phyloP scores from a whole-genome alignment of 352 stramenopile genomes.

The Phytophthora pinifolia region DNA sequence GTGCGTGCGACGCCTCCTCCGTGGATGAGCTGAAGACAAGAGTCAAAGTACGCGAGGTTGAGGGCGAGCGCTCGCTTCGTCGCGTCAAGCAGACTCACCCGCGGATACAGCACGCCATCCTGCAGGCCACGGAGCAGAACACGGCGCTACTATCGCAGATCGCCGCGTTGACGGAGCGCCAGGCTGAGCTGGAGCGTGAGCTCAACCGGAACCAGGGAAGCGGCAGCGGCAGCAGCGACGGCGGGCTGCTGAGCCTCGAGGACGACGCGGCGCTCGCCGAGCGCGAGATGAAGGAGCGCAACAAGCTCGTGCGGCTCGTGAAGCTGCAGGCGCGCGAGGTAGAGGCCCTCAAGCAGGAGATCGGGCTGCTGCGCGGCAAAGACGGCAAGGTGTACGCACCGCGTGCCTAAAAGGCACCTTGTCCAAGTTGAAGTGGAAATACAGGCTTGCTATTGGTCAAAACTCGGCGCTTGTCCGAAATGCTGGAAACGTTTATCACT shows the following conservation, averaged over 20 bases:
- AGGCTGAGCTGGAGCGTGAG: conserved; percentile 84
- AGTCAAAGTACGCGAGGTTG: conserved; percentile 72
- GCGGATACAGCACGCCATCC: conserved; percentile 68
- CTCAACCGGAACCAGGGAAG: conserved; percentile 62
- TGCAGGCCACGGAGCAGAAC: conserved; percentile 84
- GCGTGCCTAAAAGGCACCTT: conserved; percentile 35
- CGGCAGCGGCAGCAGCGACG: conserved; percentile 33
- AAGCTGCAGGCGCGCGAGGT: conserved; percentile 92
- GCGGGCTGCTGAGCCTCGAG: conserved; percentile 36
- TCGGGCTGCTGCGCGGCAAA: conserved; percentile 82
- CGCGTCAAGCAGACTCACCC: conserved; percentile 53
- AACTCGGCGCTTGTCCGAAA: background rate
- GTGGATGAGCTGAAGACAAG: conserved; percentile 73
- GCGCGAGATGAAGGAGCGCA: conserved; percentile 86
- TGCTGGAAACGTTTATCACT: conserved; percentile 14
- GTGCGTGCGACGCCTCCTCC: conserved; percentile 71
- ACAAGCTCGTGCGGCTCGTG: conserved; percentile 88
- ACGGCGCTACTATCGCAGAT: conserved; percentile 81
- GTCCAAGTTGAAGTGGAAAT: conserved; percentile 53
- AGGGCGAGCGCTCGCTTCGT: conserved; percentile 54
- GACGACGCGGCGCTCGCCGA: conserved; percentile 50
- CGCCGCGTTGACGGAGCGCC: conserved; percentile 69
- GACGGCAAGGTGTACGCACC: conserved; percentile 77
- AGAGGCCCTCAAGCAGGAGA: conserved; percentile 91
- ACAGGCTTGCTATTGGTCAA: conserved; percentile 19